Evolutionary conservation across 1,284 basidiomycete genomes (phyloP), one percentile per base, ranked within the genome.

Genomic region (Sporisorium reilianum): DNA sequence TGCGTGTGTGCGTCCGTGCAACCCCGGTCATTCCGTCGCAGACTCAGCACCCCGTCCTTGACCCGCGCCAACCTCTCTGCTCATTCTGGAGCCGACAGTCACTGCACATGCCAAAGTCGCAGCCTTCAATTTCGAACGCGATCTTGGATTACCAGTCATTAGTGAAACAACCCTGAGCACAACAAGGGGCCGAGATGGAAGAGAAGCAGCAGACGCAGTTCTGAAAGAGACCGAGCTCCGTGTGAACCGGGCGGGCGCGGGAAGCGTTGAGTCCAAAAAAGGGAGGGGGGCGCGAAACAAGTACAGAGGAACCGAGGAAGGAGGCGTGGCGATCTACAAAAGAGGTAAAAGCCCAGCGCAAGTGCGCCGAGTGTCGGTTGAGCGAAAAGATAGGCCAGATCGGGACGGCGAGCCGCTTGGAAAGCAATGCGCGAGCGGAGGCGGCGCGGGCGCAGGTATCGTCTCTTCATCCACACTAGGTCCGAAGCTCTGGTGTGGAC

Each of bases 361-460:
- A 23, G 28, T n/a, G 34, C 45, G 36, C 52, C 30, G 36, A 10
- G 40, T 26, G 49, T 59, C 60, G 60, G 56, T 62, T 68, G 59
- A 69, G 60, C 64, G 64, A 60, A 34, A 25, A 49, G 18, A 14
- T 1, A 23, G 26, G 38, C 25, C 9, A n/a, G n/a, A n/a, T n/a
- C n/a, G n/a, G n/a, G n/a, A n/a, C n/a, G n/a, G n/a, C n/a, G n/a
- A n/a, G n/a, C n/a, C n/a, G n/a, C n/a, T n/a, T n/a, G 0, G 45
- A 30, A 38, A 3, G 40, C 36, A 18, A 38, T 28, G 38, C 38
- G 18, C n/a, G n/a, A n/a, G n/a, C n/a, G n/a, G n/a, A n/a, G n/a
- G n/a, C n/a, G n/a, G 38, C 25, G 16, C 20, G 9, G 28, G 54
- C 44, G 57, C 66, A 66, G 69, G 69, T 72, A 72, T 72, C 69